These are phyloP conservation scores for Citeromyces matritensis DNA, from an alignment of 805 yeast genomes.

Conservation along the genomic window DNA sequence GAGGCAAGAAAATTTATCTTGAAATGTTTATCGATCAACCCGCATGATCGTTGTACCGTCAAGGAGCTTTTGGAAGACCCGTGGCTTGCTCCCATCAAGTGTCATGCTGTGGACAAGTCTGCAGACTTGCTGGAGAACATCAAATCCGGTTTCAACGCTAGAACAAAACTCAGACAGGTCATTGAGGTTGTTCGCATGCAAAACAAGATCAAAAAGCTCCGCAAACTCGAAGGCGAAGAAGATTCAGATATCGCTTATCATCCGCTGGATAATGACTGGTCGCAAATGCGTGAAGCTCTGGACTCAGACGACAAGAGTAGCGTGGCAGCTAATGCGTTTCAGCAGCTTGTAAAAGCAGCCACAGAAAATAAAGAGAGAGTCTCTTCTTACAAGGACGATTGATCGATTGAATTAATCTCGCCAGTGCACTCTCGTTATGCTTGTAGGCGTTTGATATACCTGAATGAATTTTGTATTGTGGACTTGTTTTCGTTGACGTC, in stretches of 20 bases:
- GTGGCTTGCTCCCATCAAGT: slow-evolving; percentile 43
- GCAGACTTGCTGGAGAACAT: slow-evolving; percentile 71
- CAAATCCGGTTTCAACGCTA: slow-evolving; percentile 72
- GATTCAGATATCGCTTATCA: slow-evolving; percentile 13
- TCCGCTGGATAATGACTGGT: neutral
- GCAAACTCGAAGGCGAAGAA: slow-evolving; percentile 40
- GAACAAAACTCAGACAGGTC: slow-evolving; percentile 71
- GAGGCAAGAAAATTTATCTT: slow-evolving; percentile 73
- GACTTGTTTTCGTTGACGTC: no score
- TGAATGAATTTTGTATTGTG: no score
- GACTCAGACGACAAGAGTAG: neutral
- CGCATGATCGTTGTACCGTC: slow-evolving; percentile 56
- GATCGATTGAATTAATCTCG: no score
- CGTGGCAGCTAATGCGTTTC: slow-evolving; percentile 1
- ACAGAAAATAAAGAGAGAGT: slow-evolving; percentile 3
- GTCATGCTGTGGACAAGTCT: slow-evolving; percentile 4
- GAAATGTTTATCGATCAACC: slow-evolving; percentile 54
- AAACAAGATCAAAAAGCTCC: slow-evolving; percentile 62
- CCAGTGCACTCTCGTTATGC: no score
- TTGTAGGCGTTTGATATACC: no score
- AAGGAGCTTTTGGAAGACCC: slow-evolving; percentile 47
- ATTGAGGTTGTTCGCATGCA: slow-evolving; percentile 72
- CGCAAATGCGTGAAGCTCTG: no score
- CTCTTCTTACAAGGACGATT: no score
- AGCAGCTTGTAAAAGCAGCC: slow-evolving; percentile 2